Base-by-base conservation (phyloP, 257 asterid genomes). In the Striga asiatica region DNA sequence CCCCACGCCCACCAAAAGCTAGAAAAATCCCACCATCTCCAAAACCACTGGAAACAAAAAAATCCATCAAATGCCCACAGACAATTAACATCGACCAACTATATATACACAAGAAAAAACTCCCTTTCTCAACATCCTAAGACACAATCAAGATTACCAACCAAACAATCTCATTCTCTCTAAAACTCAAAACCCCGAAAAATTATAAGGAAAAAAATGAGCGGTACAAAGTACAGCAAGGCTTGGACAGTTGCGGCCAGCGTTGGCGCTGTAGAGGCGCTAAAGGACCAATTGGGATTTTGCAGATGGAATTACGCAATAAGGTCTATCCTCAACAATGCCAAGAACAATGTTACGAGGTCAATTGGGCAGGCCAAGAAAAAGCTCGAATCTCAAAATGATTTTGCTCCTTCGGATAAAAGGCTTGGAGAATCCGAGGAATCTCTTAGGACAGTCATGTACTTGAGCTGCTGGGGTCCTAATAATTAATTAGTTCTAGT, bases 201-300 rank as follows among this genome's bases (percentile, higher is more conserved):
- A 29, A 29, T 29, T 10, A 29, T 29, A 1, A 29, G 8, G 35
- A 29, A 35, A 43, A 56, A 11, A 38, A 56, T 56, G 62, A 56
- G 62, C 22, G 16, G 25, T 14, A n/a, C 21, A 41, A 41, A 14
- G 17, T 35, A 14, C 13, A 35, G 14, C 41, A 49, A 18, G 16
- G 51, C 39, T 1, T 60, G 51, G 59, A 34, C 24, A 1, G 31
- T 50, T 4, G 66, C 66, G 18, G 39, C 58, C 2, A 61, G 66
- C 66, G 5, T 61, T 1, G 66, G 66, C 14, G 58, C 52, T 2
- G 59, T 61, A 19, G 66, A 61, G 21, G 66, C 66, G 3, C 51
- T 50, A 16, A 61, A 61, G 18, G 66, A 61, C 38, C 66, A 61
- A n/a, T n/a, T n/a, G 20, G 66, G 66, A 14, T 61, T 61, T 2